phyloP scores from a whole-genome alignment of 1,284 basidiomycete genomes.

The Agaricales sp. region DNA sequence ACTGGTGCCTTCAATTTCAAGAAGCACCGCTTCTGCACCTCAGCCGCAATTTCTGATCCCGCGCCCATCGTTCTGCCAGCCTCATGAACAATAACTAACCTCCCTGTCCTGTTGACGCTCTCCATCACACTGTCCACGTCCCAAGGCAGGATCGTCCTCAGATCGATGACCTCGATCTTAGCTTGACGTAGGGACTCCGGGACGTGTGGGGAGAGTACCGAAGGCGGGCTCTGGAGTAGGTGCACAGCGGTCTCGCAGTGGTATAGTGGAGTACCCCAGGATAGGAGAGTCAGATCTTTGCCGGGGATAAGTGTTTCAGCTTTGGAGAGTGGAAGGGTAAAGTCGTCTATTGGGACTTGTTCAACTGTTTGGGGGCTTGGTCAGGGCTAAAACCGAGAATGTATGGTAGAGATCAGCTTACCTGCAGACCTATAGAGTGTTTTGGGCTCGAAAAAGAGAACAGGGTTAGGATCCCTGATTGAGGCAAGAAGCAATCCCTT shows the following conservation, averaged over 20 bases:
- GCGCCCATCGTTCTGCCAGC: slow-evolving; percentile 78
- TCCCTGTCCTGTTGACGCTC: slow-evolving; percentile 74
- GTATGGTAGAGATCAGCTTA: slow-evolving; percentile 16
- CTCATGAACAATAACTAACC: slow-evolving; percentile 87
- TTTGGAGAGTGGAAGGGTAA: slow-evolving; percentile 65
- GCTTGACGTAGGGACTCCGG: slow-evolving; percentile 61
- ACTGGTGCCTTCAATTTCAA: slow-evolving; percentile 82
- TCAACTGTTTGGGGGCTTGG: slow-evolving; percentile 46
- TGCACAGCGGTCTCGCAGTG: slow-evolving; percentile 77
- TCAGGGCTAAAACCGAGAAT: background rate
- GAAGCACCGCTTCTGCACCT: slow-evolving; percentile 81
- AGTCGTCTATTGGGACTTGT: slow-evolving; percentile 88
- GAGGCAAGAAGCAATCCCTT: slow-evolving; percentile 83
- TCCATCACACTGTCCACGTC: slow-evolving; percentile 75
- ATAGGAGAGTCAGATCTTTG: slow-evolving; percentile 77
- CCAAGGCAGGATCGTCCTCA: slow-evolving; percentile 86
- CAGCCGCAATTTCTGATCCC: slow-evolving; percentile 82
- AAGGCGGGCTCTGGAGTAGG: slow-evolving; percentile 57
- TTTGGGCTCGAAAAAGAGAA: slow-evolving; percentile 94
- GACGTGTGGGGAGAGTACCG: slow-evolving; percentile 56
- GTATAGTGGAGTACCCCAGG: slow-evolving; percentile 90
- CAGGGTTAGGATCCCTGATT: slow-evolving; percentile 87
- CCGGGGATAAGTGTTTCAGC: slow-evolving; percentile 74
- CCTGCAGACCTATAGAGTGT: slow-evolving; percentile 77
- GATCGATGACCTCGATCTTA: slow-evolving; percentile 82